Evolutionary conservation across 2,329 filamentous ascomycete genomes (phyloP), one percentile per base, ranked within the genome.

Genomic region (Pseudogymnoascus sp.): DNA sequence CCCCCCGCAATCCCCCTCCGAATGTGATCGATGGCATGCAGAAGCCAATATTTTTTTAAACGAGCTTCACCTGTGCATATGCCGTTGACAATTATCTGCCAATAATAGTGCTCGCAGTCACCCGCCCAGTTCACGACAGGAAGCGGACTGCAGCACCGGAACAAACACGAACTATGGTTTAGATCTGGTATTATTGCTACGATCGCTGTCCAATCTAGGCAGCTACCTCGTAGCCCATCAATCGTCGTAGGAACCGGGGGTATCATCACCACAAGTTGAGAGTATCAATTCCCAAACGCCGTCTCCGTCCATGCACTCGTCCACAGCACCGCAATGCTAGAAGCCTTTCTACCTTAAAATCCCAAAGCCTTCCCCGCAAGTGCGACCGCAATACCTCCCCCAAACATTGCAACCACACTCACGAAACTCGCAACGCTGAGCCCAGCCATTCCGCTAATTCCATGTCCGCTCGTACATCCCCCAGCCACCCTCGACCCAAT

Each of bases 391-490:
- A 78, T 74, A 1, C 83, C 85, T 0, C 77, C 77, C 0, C 69
- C 78, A 74, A 88, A 87, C 66, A 84, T 79, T 4, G 78, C 74
- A 2, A 72, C 78, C 22, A 87, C 82, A 0, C 83, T 85, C 11
- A 88, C 70, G 61, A 87, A 76, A 67, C 86, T 88, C 8, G 84
- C 81, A 3, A 81, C 72, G 0, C 81, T 84, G 58, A 88, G 74
- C 63, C 85, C 74, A n/a, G 82, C 81, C 68, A 88, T 78, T 0
- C 86, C 86, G 62, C 82, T 87, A 64, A 89, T 84, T 0, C 86
- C 86, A 69, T 89, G 86, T 0, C 86, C 86, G 4, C 83, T 86
- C 0, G 86, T 87, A 65, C 86, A 89, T 0, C 86, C 86, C 1
- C 84, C 85, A 0, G 82, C 85, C 60, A 88, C 68, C 57, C 85